Percentiles rank a stretch among this genome's conserved stretches.
Evolutionary conservation across 2,329 filamentous ascomycete species (phyloP).

Genomic region (Nemania bipapillata): DNA sequence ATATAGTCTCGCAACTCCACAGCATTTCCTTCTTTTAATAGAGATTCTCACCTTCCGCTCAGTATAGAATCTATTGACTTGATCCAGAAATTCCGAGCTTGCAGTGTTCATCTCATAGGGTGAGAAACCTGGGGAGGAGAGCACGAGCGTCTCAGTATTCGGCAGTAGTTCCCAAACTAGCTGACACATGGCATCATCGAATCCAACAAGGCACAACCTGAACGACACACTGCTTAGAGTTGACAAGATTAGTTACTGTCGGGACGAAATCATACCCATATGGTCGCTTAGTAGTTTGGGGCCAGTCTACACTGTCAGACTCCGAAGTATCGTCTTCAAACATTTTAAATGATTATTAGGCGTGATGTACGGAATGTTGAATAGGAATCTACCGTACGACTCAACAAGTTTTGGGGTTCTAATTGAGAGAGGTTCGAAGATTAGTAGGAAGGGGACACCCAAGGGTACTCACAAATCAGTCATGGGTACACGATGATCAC

Average conservation of each 20-base stretch:
- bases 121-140: neutral
- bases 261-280: neutral
- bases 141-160: neutral
- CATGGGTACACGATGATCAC: too few relatives aligned
- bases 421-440: too few relatives aligned
- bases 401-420: too few relatives aligned
- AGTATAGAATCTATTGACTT: neutral
- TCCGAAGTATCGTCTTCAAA: neutral
- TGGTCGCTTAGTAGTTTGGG: neutral
- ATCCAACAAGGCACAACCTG: neutral
- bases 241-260: neutral
- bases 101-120: neutral
- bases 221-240: neutral
- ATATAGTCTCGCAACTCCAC: neutral
- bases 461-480: too few relatives aligned
- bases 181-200: neutral
- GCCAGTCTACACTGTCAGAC: neutral
- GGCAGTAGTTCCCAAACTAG: neutral
- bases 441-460: too few relatives aligned
- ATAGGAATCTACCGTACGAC: too few relatives aligned
- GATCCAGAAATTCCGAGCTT: neutral
- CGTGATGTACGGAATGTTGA: too few relatives aligned
- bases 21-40: too few relatives aligned
- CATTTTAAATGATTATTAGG: neutral
- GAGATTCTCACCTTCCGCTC: neutral